Evolutionary conservation across 257 asterid species (phyloP).

Genomic region (Rauvolfia tetraphylla): DNA sequence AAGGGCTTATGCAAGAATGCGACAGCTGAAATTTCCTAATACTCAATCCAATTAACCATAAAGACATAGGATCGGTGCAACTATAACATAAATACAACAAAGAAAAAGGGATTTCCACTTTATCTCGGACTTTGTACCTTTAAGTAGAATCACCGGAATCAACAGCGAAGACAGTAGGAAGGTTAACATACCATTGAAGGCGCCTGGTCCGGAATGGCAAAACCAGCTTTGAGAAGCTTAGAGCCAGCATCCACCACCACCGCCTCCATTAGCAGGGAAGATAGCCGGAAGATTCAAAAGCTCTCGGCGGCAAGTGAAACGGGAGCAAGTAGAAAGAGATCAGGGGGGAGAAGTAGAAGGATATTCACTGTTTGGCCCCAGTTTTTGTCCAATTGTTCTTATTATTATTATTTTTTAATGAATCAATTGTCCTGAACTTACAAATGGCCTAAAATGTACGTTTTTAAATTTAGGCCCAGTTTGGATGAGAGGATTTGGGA

Average conservation of each 20-base stretch:
- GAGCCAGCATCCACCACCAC: slow-evolving; percentile 89
- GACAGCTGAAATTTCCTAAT: not conserved
- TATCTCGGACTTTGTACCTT: not conserved
- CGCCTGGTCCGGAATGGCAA: slow-evolving; percentile 89
- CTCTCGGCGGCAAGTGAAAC: not conserved
- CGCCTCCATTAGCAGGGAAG: slow-evolving; percentile 58
- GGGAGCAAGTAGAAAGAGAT: not conserved
- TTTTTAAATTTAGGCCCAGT: no score
- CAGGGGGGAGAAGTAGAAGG: not conserved
- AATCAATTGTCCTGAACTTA: no score
- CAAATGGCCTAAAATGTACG: no score
- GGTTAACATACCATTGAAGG: slow-evolving; percentile 67
- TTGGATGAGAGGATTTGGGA: no score
- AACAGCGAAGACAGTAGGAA: not conserved
- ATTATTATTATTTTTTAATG: no score
- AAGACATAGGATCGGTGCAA: not conserved
- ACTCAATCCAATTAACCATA: not conserved
- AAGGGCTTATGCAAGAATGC: slow-evolving; percentile 1
- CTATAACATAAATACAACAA: not conserved
- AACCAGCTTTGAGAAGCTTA: slow-evolving; percentile 85
- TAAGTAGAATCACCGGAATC: not conserved
- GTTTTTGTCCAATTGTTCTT: no score
- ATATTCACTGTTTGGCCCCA: no score
- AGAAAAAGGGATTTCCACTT: not conserved
- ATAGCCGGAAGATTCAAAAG: not conserved